Evolutionary conservation across 129 eudicot genomes (phyloP).

Genomic region (Ambrosia artemisiifolia): DNA sequence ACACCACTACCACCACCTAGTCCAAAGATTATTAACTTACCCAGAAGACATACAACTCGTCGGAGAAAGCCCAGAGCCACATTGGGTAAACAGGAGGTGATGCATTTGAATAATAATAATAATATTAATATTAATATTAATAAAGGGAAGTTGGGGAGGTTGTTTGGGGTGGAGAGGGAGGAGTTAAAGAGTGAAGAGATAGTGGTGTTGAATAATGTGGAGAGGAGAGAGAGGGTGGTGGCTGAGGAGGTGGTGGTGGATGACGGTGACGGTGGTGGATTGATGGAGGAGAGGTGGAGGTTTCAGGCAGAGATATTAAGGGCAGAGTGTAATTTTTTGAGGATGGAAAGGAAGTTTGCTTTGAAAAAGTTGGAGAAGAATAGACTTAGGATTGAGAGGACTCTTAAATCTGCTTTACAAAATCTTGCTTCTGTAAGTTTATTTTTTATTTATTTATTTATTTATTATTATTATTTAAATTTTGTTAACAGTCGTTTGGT

Average conservation of each 20-base stretch:
- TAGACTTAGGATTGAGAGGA: constrained; percentile 46
- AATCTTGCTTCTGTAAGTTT: constrained; percentile 71
- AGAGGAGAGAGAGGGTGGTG: constrained; percentile 47
- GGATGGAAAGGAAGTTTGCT: constrained; percentile 78
- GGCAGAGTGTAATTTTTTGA: constrained; percentile 80
- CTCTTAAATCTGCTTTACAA: constrained; percentile 65
- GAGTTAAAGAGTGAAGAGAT: constrained; percentile 37
- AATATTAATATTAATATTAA: neutral
- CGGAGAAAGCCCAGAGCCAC: constrained; percentile 40
- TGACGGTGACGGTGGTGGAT: constrained; percentile 26
- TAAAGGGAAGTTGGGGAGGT: constrained; percentile 48
- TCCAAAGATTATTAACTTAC: constrained; percentile 79
- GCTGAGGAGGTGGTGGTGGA: constrained; percentile 23
- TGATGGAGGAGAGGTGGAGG: constrained; percentile 74
- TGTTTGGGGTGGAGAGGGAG: constrained; percentile 63
- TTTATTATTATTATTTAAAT: neutral
- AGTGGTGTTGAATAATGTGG: constrained; percentile 31
- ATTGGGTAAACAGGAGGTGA: constrained; percentile 13
- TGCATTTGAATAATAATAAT: too few species aligned
- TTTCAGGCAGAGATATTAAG: constrained; percentile 89
- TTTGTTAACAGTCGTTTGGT: neutral
- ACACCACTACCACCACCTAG: constrained; percentile 77
- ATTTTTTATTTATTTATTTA: neutral
- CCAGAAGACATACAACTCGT: constrained; percentile 44
- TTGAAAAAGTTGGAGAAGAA: constrained; percentile 72